These are phyloP conservation scores for Colletotrichum sansevieriae DNA, from an alignment of 2,329 filamentous ascomycete species.

Conservation along the genomic window DNA sequence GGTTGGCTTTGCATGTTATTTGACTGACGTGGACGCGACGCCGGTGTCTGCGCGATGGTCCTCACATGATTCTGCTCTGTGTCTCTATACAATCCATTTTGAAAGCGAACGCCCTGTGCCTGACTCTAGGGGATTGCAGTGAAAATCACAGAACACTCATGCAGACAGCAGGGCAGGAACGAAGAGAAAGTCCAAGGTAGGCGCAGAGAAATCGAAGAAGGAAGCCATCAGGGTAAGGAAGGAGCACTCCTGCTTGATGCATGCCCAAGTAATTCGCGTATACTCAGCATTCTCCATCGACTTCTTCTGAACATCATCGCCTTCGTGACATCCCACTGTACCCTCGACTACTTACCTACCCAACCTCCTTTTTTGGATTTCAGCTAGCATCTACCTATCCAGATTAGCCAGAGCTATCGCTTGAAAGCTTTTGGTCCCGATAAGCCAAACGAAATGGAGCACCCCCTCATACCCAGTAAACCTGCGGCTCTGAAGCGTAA, in stretches of 20 bases:
- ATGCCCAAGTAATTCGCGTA: no score
- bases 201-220: neutral
- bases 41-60: constrained; percentile 22
- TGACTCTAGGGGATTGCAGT: neutral
- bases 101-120: neutral
- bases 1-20: constrained; percentile 32
- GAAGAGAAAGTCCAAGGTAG: neutral
- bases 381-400: constrained; percentile 3
- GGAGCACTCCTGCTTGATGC: no score
- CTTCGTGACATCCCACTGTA: no score
- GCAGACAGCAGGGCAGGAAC: no score
- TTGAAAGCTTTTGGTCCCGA: neutral
- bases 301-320: no score
- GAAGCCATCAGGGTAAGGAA: neutral
- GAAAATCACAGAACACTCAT: neutral
- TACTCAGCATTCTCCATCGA: no score
- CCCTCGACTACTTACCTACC: neutral
- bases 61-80: neutral
- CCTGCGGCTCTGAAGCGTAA: no score
- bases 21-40: constrained; percentile 32
- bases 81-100: constrained; percentile 17
- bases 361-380: neutral
- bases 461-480: neutral
- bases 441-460: neutral
- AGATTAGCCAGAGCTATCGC: neutral